Evolutionary conservation across 495 filamentous ascomycete species (phyloP).

Genomic region (Coniosporium apollinis): DNA sequence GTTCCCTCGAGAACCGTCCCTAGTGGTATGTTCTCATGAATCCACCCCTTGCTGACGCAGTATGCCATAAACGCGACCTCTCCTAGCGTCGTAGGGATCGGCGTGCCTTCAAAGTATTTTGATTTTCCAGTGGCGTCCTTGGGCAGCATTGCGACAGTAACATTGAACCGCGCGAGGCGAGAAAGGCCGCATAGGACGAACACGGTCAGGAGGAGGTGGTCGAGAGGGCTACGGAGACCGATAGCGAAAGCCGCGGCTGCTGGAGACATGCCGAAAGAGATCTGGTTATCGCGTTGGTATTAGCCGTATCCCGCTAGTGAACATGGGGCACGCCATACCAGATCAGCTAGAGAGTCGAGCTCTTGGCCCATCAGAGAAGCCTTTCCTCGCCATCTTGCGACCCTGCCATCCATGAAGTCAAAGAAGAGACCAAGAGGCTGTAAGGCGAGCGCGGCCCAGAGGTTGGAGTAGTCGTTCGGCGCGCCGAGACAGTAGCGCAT

Average conservation of each 20-base stretch:
- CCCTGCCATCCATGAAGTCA: constrained; percentile 95
- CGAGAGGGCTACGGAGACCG: constrained; percentile 69
- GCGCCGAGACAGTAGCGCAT: constrained; percentile 83
- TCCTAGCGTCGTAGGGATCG: constrained; percentile 74
- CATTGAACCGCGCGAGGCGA: constrained; percentile 90
- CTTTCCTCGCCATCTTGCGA: constrained; percentile 91
- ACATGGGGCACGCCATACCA: constrained; percentile 38
- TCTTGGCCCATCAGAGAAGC: constrained; percentile 95
- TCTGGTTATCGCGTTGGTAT: constrained; percentile 29
- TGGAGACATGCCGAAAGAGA: constrained; percentile 89
- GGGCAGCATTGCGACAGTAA: constrained; percentile 71
- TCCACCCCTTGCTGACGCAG: constrained; percentile 69
- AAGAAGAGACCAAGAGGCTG: constrained; percentile 94
- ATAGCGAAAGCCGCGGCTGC: constrained; percentile 77
- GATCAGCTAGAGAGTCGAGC: constrained; percentile 87
- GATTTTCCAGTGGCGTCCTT: constrained; percentile 86
- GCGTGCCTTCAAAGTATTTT: constrained; percentile 89
- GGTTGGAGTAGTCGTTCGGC: constrained; percentile 40
- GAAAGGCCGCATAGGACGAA: constrained; percentile 94
- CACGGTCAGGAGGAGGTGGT: constrained; percentile 70
- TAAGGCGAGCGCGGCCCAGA: constrained; percentile 71
- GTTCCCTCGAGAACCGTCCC: constrained; percentile 50
- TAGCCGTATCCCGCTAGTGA: not conserved
- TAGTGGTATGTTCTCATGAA: constrained; percentile 55
- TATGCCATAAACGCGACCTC: constrained; percentile 76